These are phyloP conservation scores for Pyrrhoderma lamaoense DNA, from an alignment of 1,284 basidiomycete species.

Conservation along the genomic window DNA sequence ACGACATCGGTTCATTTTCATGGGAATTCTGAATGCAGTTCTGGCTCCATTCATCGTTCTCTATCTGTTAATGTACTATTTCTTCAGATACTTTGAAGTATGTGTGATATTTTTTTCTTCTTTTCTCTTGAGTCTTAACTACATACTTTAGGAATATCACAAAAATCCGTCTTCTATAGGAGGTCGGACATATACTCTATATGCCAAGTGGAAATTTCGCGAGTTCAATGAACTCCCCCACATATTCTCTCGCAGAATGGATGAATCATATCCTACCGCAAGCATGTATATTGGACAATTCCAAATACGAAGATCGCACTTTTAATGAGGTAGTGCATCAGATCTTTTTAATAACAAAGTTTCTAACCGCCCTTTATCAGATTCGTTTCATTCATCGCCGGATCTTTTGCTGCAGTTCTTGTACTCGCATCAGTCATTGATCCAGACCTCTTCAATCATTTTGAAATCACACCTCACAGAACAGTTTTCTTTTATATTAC, in stretches of 20 bases:
- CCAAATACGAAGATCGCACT: conserved; percentile 91
- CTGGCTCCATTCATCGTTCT: conserved; percentile 96
- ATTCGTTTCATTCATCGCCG: conserved; percentile 93
- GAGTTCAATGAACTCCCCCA: conserved; percentile 99
- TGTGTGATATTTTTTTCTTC: conserved; percentile 20
- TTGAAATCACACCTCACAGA: conserved; percentile 90
- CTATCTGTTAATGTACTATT: conserved; percentile 96
- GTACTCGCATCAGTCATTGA: conserved; percentile 87
- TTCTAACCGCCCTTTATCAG: conserved; percentile 34
- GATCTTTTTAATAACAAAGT: conserved; percentile 22
- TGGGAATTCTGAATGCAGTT: conserved; percentile 91
- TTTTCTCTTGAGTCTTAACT: background rate
- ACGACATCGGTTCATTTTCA: conserved; percentile 83
- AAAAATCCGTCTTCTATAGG: conserved; percentile 95
- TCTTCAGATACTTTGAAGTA: conserved; percentile 99
- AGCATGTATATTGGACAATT: conserved; percentile 95
- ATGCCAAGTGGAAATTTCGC: conserved; percentile 97
- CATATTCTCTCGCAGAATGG: conserved; percentile 79
- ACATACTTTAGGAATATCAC: conserved; percentile 75
- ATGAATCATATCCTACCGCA: conserved; percentile 83
- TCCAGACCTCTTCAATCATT: conserved; percentile 86
- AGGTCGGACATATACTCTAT: conserved; percentile 86
- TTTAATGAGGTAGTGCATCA: conserved; percentile 64
- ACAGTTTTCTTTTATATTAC: conserved; percentile 92
- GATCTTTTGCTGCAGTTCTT: conserved; percentile 93